Evolutionary conservation across 306 rosid genomes (phyloP), one percentile per base, ranked within the genome.

Genomic region (Vigna radiata): DNA sequence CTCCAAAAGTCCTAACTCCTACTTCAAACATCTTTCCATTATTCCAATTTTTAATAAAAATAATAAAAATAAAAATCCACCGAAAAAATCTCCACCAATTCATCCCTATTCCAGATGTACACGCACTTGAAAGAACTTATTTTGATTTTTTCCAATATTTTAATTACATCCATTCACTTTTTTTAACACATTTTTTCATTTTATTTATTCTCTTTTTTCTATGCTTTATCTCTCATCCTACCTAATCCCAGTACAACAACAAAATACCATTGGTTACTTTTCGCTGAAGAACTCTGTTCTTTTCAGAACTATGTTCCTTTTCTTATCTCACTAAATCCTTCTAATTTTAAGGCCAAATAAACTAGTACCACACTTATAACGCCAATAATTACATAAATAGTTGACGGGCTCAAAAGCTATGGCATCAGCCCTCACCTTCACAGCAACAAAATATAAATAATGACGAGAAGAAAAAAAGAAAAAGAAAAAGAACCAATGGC

Each of bases 1-100:
- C 21, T 61, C 76, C 27, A 3, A 72, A 79, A 79, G 83, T 79
- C 83, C 8, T 15, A 59, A 75, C 29, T 55, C 63, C 39, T 8
- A 73, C 68, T 58, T 31, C 31, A 4, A 48, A 60, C 54, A 60
- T 59, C 77, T 18, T 41, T 67, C 56, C 33, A 48, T 68, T 46
- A n/a, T n/a, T 33, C 1, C 11, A 39, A 18, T 53, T 54, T 41
- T 13, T 59, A 46, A 27, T 56, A 3, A 16, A 27, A 41, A 21
- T 0, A 0, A 27, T 15, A 46, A n/a, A 68, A 68, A 41, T 52
- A 58, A 67, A 72, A 79, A 81, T 75, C 69, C 54, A 60, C 74
- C 68, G 5, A 27, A 43, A 15, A 67, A 41, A 41, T 58, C 70
- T 25, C 43, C 29, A 3, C 11, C 16, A 12, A 36, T 62, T 75